These are phyloP conservation scores for Adiantum capillusveneris DNA, from an alignment of 75 land plant species.

Conservation along the genomic window DNA sequence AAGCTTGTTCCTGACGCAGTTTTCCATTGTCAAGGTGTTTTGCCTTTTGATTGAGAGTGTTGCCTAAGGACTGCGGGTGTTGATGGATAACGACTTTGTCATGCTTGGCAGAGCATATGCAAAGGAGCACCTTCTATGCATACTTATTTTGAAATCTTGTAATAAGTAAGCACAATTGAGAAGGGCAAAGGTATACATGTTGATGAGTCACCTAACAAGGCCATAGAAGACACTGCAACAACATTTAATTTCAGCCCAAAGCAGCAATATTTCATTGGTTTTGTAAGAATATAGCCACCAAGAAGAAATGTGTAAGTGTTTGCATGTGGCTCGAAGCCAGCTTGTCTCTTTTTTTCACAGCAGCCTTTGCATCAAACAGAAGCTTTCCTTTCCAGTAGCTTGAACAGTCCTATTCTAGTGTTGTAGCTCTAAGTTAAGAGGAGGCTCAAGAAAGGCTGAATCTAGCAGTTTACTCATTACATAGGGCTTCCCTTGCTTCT, in stretches of 20 bases:
- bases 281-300: constrained; percentile 3
- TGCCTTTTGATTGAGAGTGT: too few relatives aligned
- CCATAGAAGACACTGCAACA: too few relatives aligned
- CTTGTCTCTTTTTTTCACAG: not conserved
- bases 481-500: constrained; percentile 1
- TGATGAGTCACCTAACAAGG: too few relatives aligned
- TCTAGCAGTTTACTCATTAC: constrained; percentile 1
- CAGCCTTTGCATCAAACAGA: not conserved
- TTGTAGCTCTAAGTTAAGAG: not conserved
- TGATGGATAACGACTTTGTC: too few relatives aligned
- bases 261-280: constrained; percentile 2
- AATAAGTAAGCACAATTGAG: too few relatives aligned
- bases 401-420: constrained; percentile 4
- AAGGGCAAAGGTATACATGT: too few relatives aligned
- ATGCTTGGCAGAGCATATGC: too few relatives aligned
- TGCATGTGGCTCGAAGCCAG: not conserved
- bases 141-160: too few relatives aligned
- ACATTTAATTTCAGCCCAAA: constrained; percentile 4
- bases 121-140: too few relatives aligned
- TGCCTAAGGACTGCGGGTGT: too few relatives aligned
- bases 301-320: not conserved
- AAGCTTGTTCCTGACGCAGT: too few relatives aligned
- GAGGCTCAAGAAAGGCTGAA: not conserved
- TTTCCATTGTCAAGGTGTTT: too few relatives aligned
- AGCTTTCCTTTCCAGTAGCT: not conserved